These are phyloP conservation scores for Hypoxylon sp. DNA, from an alignment of 2,329 filamentous ascomycete species.

Conservation along the genomic window DNA sequence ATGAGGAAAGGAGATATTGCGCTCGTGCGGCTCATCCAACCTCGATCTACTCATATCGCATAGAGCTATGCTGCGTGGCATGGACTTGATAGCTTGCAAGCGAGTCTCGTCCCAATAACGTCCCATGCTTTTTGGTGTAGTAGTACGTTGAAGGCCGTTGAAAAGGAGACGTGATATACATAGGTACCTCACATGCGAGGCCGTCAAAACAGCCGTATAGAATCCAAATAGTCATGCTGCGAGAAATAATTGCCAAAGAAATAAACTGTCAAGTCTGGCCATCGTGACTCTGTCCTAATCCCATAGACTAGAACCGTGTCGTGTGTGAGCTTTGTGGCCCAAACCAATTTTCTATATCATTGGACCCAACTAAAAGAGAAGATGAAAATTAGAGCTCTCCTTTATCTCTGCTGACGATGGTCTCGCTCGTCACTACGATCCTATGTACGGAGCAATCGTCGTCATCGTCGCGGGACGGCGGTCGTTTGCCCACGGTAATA, in stretches of 20 bases:
- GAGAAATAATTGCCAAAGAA: background rate
- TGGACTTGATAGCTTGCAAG: background rate
- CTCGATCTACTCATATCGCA: slow-evolving; percentile 6
- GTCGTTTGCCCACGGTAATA: slow-evolving; percentile 40
- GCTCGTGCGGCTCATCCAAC: slow-evolving; percentile 11
- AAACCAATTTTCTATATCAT: slow-evolving; percentile 14
- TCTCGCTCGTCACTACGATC: slow-evolving; percentile 46
- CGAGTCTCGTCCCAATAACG: background rate
- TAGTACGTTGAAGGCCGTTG: background rate
- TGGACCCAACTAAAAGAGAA: slow-evolving; percentile 8
- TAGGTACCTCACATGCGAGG: slow-evolving; percentile 1
- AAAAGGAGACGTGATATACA: slow-evolving; percentile 3
- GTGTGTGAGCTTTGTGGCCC: slow-evolving; percentile 26
- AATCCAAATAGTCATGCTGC: slow-evolving; percentile 19
- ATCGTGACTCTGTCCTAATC: slow-evolving; percentile 14
- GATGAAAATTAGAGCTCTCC: slow-evolving; percentile 37
- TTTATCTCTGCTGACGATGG: slow-evolving; percentile 42
- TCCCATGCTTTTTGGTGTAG: background rate
- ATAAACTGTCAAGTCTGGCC: slow-evolving; percentile 1
- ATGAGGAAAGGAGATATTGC: slow-evolving; percentile 5
- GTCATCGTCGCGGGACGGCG: slow-evolving; percentile 28
- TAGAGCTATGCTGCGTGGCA: slow-evolving; percentile 1
- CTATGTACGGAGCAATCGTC: slow-evolving; percentile 36
- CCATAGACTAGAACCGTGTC: slow-evolving; percentile 2
- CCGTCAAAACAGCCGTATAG: slow-evolving; percentile 6